Evolutionary conservation across 805 yeast species (phyloP), one percentile per base, ranked within the genome.

Genomic region (Wickerhamiella kurtzmanii): DNA sequence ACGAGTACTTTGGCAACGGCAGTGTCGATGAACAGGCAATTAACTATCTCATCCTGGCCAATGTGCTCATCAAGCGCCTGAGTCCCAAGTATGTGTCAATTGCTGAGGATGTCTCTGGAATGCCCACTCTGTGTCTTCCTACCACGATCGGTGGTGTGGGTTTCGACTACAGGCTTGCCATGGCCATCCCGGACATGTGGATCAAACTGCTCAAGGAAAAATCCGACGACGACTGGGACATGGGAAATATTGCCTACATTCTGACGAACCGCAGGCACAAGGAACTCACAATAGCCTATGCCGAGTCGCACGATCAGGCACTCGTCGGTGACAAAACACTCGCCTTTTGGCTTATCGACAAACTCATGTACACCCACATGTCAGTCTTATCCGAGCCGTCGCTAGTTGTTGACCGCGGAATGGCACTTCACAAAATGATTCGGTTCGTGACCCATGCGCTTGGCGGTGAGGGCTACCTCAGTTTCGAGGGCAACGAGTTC

Each of bases 181-280:
- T 89, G 98, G 96, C 97, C 1, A 71, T 89, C 50, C 98, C 98
- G 3, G 98, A 89, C 64, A 89, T 89, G 97, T 89, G 98, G 98
- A 89, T 89, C 67, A 92, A 92, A 64, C 64, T 87, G 43, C 67
- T 89, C 56, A 89, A 92, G 61, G 96, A 88, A 61, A 67, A 73
- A 49, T 60, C 65, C 41, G 97, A 89, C 63, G 95, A 88, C 50
- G 81, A 85, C 44, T 89, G 98, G 98, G 86, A 88, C 57, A 65
- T 89, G 69, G 86, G 82, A 41, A 69, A 73, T 50, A 87, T 89
- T 48, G 80, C 79, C 18, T 80, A 76, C 60, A 84, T 94, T 1
- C 72, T 89, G 56, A 78, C 95, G 32, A 92, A 89, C 65, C 75
- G 97, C 58, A 75, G 98, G 53, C 78, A 87, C 63, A 77, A 78